These are phyloP conservation scores for Fraxinus greggii DNA, from an alignment of 305 asterid genomes.

Conservation along the genomic window DNA sequence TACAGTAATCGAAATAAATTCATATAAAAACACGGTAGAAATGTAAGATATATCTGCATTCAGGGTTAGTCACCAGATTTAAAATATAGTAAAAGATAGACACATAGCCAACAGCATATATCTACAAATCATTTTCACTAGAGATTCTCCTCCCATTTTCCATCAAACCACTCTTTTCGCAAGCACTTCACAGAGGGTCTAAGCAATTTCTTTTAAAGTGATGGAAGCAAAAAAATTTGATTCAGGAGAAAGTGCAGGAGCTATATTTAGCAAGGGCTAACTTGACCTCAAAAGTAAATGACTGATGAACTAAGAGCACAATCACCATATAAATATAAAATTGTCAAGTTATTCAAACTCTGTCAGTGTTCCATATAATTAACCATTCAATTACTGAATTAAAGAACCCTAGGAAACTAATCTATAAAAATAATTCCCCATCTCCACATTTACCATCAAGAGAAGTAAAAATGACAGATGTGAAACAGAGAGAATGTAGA, in stretches of 20 bases:
- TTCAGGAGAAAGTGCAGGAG: background rate
- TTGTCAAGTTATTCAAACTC: background rate
- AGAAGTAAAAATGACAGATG: constrained; percentile 17
- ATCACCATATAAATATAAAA: background rate
- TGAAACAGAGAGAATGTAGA: constrained; percentile 22
- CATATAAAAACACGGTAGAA: background rate
- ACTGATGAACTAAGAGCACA: background rate
- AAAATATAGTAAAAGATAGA: background rate
- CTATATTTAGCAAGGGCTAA: background rate
- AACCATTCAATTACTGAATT: background rate
- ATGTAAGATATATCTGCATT: background rate
- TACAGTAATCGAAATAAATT: background rate
- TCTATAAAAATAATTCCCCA: background rate
- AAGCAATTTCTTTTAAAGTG: background rate
- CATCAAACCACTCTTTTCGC: background rate
- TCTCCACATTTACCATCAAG: constrained; percentile 6
- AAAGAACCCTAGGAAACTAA: constrained; percentile 20
- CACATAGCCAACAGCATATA: background rate
- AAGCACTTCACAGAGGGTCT: background rate
- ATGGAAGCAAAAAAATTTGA: background rate
- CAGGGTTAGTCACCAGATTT: constrained; percentile 3
- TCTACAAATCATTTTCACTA: background rate
- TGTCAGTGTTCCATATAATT: background rate
- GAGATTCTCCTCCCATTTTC: background rate
- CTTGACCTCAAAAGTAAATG: constrained; percentile 7